Evolutionary conservation across 176 grass and related monocot genomes (phyloP), one percentile per base, ranked within the genome.

Genomic region (Bromus sterilis): DNA sequence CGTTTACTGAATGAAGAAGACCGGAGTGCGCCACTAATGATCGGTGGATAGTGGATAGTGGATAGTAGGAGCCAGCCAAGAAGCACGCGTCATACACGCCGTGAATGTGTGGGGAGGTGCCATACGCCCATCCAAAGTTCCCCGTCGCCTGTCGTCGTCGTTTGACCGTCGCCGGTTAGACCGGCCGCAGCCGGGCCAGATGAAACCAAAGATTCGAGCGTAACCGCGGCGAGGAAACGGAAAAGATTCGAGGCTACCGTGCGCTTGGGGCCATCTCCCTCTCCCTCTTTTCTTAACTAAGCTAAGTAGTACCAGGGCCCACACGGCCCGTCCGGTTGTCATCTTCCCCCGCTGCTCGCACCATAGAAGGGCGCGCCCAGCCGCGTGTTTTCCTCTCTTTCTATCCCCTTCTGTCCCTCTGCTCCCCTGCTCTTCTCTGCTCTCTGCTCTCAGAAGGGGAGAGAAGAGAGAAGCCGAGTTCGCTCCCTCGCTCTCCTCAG

Each of bases 301-400:
- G 24, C 42, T 2, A 37, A 16, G 21, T 30, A 44, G 70, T 11
- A n/a, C n/a, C 9, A 4, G 44, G 71, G 14, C 75, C 75, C 20
- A 64, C 58, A 7, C 10, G 0, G 1, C 7, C 7, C 55, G 11
- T 23, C 28, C 7, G 7, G 14, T 82, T 82, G 80, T 49, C 80
- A 2, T 62, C 29, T 82, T 61, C 55, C 30, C 37, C 55, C 2
- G 25, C 31, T 4, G n/a, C 55, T 18, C 68, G 12, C 20, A 11
- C 80, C 68, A 71, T 28, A 62, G 31, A 49, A 68, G 80, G 30
- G 13, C 55, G 80, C 60, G 67, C 80, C 53, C 53, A 21, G 37
- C 79, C 46, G 46, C 51, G 6, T 49, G 36, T 58, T 55, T 21
- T 23, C 13, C 78, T 21, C 28, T 21, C 2, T 5, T 20, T 39